These are phyloP conservation scores for Thermochaetoides thermophila DNA, from an alignment of 495 filamentous ascomycete genomes.

Conservation along the genomic window DNA sequence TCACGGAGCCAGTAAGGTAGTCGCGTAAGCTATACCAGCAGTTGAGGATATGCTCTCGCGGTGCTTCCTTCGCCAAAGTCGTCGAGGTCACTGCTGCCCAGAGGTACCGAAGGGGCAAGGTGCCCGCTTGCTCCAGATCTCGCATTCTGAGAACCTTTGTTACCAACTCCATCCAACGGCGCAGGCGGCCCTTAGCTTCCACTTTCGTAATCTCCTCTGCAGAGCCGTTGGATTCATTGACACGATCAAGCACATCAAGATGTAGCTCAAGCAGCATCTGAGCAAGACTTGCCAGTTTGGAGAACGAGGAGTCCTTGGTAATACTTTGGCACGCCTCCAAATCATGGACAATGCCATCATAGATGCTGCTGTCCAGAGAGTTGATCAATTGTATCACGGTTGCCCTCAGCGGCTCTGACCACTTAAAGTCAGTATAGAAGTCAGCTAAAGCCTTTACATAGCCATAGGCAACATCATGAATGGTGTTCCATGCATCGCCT, in stretches of 20 bases:
- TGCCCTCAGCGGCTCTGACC: slow-evolving; percentile 60
- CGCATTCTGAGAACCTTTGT: slow-evolving; percentile 41
- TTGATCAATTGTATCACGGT: slow-evolving; percentile 53
- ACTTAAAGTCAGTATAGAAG: slow-evolving; percentile 48
- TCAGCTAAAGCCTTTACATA: slow-evolving; percentile 49
- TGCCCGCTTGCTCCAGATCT: slow-evolving; percentile 22
- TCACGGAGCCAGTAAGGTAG: slow-evolving; percentile 22
- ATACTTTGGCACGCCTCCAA: slow-evolving; percentile 18
- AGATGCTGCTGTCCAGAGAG: slow-evolving; percentile 53
- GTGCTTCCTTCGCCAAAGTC: slow-evolving; percentile 49
- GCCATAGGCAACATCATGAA: slow-evolving; percentile 47
- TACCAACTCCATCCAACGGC: slow-evolving; percentile 61
- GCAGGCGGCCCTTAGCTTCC: slow-evolving; percentile 52
- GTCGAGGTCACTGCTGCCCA: slow-evolving; percentile 73
- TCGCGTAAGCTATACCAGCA: slow-evolving; percentile 60
- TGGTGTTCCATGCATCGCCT: slow-evolving; percentile 40
- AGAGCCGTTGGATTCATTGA: slow-evolving; percentile 59
- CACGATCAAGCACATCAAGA: slow-evolving; percentile 65
- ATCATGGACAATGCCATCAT: slow-evolving; percentile 33
- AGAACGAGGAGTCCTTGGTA: slow-evolving; percentile 7
- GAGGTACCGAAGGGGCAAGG: slow-evolving; percentile 48
- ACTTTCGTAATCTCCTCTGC: slow-evolving; percentile 43
- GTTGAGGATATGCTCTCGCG: slow-evolving; percentile 62
- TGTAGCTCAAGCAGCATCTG: slow-evolving; percentile 81
- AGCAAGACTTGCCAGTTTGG: slow-evolving; percentile 40